Percentiles rank a stretch among this genome's conserved stretches.
Evolutionary conservation across 2,329 filamentous ascomycete genomes (phyloP).

Genomic region (Thielaviopsis ethacetica): DNA sequence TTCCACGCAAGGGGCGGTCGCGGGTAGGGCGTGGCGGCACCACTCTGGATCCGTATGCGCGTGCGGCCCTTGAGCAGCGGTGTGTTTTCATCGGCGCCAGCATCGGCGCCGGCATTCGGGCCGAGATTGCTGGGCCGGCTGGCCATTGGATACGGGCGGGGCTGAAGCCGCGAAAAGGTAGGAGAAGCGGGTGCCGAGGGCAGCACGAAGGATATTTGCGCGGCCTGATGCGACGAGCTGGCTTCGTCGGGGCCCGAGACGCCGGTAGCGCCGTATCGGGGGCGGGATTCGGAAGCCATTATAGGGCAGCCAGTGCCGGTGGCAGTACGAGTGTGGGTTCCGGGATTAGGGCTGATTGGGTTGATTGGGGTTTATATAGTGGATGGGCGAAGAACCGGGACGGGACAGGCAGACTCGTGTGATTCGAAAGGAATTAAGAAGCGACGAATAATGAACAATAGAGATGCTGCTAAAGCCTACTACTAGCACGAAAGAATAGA

Average conservation of each 20-base stretch:
- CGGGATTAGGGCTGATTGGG: too few relatives aligned
- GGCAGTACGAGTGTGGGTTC: background rate
- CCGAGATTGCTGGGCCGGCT: slow-evolving; percentile 3
- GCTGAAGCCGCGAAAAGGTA: slow-evolving; percentile 10
- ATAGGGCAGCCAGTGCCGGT: background rate
- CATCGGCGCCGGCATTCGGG: slow-evolving; percentile 3
- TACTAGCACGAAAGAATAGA: background rate
- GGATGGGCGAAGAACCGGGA: too few relatives aligned
- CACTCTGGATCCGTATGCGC: slow-evolving; percentile 25
- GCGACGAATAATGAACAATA: too few relatives aligned
- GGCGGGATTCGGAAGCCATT: background rate
- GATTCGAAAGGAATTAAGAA: too few relatives aligned
- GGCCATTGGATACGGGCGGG: slow-evolving; percentile 11
- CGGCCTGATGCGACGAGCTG: background rate
- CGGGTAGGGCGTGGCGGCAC: slow-evolving; percentile 13
- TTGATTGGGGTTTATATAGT: too few relatives aligned
- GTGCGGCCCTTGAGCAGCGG: slow-evolving; percentile 27
- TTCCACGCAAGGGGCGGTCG: slow-evolving; percentile 18
- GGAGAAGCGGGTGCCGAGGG: slow-evolving; percentile 12
- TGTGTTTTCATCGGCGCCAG: slow-evolving; percentile 26
- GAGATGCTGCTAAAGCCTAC: too few relatives aligned
- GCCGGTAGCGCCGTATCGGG: background rate
- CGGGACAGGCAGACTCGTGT: too few relatives aligned
- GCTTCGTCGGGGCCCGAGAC: background rate
- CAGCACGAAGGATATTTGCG: slow-evolving; percentile 9